A percentile compares a stretch with the other conserved stretches of the same genome.
Conservation (phyloP, 495 filamentous ascomycete genomes). For the Podospora comata region DNA sequence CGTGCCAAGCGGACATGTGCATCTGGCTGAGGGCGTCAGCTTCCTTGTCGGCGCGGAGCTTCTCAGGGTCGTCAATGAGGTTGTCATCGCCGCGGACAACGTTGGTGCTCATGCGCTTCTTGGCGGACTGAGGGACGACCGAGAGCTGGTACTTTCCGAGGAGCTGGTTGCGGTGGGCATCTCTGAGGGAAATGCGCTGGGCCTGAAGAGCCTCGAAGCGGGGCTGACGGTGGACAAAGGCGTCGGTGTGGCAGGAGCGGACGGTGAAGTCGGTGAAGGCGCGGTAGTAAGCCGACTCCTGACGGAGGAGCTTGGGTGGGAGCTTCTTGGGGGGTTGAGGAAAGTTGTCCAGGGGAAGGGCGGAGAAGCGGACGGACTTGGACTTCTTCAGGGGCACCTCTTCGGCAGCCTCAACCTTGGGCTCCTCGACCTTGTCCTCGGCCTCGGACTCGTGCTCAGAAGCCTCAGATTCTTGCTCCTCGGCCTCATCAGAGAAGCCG, state of each 20-base stretch:
- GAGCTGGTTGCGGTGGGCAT: conserved; percentile 66
- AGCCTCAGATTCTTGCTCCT: conserved; percentile 31
- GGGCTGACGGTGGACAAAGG: conserved; percentile 75
- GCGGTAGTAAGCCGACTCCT: conserved; percentile 86
- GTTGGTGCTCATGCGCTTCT: conserved; percentile 57
- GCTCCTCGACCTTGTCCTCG: conserved; percentile 24
- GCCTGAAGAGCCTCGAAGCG: conserved; percentile 89
- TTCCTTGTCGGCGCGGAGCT: conserved; percentile 71
- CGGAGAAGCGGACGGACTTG: conserved; percentile 74
- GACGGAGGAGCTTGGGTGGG: conserved; percentile 47
- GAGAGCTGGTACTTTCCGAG: conserved; percentile 71
- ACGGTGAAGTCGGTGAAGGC: conserved; percentile 73
- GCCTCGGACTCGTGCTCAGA: conserved; percentile 26
- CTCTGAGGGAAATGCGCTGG: conserved; percentile 63
- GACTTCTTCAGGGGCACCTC: conserved; percentile 61
- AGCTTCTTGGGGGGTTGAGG: conserved; percentile 40
- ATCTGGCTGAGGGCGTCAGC: conserved; percentile 75
- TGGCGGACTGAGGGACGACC: conserved; percentile 52
- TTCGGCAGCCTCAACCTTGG: conserved; percentile 32
- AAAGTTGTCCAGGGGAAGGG: conserved; percentile 43
- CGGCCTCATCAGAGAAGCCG: conserved; percentile 42
- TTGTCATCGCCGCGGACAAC: conserved; percentile 56
- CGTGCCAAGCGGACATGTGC: conserved; percentile 70
- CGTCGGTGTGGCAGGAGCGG: conserved; percentile 60
- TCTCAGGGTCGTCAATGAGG: conserved; percentile 53